phyloP scores from a whole-genome alignment of 1,284 basidiomycete genomes.

The Boletus holoroseus region DNA sequence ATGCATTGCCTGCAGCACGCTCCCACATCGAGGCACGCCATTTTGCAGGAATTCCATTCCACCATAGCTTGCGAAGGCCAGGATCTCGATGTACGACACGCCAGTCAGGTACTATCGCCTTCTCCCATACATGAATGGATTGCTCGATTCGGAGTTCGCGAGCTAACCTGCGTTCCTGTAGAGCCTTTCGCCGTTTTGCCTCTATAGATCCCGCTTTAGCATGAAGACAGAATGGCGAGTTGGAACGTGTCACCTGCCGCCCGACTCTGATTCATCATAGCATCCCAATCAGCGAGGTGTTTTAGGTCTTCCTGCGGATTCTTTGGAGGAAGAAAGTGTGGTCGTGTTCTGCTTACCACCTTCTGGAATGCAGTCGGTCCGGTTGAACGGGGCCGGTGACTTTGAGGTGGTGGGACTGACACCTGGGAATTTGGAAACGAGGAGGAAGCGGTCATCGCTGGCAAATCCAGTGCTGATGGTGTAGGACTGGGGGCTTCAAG shows the following conservation, averaged over 20 bases:
- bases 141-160: slow-evolving; percentile 68
- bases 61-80: slow-evolving; percentile 77
- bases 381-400: slow-evolving; percentile 47
- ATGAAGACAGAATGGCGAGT: neutral
- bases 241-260: slow-evolving; percentile 49
- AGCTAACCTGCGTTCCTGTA: slow-evolving; percentile 59
- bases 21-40: slow-evolving; percentile 86
- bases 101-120: slow-evolving; percentile 80
- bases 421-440: slow-evolving; percentile 10
- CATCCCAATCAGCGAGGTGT: slow-evolving; percentile 85
- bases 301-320: slow-evolving; percentile 72
- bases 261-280: slow-evolving; percentile 84
- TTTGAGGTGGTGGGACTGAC: slow-evolving; percentile 11
- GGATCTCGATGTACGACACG: slow-evolving; percentile 63
- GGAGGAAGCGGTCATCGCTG: slow-evolving; percentile 11
- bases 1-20: slow-evolving; percentile 80
- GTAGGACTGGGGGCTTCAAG: slow-evolving; percentile 4
- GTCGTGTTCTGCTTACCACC: slow-evolving; percentile 74
- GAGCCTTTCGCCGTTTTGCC: slow-evolving; percentile 59
- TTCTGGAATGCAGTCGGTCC: slow-evolving; percentile 69
- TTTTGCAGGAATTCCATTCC: slow-evolving; percentile 85
- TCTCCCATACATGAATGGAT: slow-evolving; percentile 70
- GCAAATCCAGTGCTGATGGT: slow-evolving; percentile 6
- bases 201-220: slow-evolving; percentile 41
- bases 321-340: slow-evolving; percentile 82